Evolutionary conservation across 2,329 filamentous ascomycete genomes (phyloP).

Genomic region (Colletotrichum viniferum): DNA sequence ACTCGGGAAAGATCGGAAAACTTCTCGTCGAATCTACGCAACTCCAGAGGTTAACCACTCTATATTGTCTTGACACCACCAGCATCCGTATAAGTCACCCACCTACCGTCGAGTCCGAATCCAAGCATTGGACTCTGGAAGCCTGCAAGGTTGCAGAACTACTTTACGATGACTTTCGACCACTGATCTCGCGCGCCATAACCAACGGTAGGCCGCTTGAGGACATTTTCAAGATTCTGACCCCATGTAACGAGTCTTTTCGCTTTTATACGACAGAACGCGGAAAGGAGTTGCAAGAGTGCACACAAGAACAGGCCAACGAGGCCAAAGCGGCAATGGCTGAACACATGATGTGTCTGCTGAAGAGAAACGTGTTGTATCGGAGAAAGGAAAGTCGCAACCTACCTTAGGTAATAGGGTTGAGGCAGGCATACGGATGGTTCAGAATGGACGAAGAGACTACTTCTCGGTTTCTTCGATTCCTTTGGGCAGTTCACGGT

Average conservation of each 20-base stretch:
- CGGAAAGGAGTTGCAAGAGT: neutral
- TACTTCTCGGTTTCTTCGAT: neutral
- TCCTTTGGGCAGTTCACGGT: neutral
- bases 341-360: neutral
- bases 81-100: neutral
- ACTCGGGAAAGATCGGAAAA: neutral
- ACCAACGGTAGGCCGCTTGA: neutral
- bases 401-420: neutral
- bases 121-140: neutral
- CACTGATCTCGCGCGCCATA: neutral
- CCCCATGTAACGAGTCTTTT: neutral
- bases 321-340: neutral
- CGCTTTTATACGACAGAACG: fast-evolving
- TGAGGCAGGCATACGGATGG: neutral
- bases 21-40: neutral
- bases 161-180: neutral
- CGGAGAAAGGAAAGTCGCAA: neutral
- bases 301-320: neutral
- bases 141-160: neutral
- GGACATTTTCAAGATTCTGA: neutral
- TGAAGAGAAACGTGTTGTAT: neutral
- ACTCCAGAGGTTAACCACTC: neutral
- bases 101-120: neutral
- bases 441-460: neutral
- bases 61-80: neutral